phyloP scores from a whole-genome alignment of 2,329 filamentous ascomycete genomes.

The Colletotrichum eleusines region DNA sequence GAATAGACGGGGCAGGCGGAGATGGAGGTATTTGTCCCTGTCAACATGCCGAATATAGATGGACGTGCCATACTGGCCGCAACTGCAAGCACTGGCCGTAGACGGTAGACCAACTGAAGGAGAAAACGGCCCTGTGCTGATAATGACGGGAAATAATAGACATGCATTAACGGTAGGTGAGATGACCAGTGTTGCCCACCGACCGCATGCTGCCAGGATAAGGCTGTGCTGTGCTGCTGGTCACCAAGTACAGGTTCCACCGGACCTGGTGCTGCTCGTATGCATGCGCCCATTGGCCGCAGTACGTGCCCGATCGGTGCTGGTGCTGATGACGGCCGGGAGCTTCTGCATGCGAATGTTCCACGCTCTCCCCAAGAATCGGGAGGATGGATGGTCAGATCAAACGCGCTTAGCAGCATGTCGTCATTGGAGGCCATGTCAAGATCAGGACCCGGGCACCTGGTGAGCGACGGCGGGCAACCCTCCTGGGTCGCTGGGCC shows the following conservation, averaged over 20 bases:
- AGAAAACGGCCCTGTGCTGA: constrained; percentile 27
- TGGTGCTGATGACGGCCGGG: constrained; percentile 37
- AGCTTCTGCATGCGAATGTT: constrained; percentile 38
- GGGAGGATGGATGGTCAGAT: constrained; percentile 39
- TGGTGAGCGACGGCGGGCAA: constrained; percentile 29
- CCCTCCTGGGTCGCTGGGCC: constrained; percentile 17
- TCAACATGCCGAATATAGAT: constrained; percentile 40
- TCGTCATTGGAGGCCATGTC: constrained; percentile 38
- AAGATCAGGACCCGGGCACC: constrained; percentile 34
- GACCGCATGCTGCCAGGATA: constrained; percentile 18
- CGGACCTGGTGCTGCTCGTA: constrained; percentile 21
- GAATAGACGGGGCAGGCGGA: constrained; percentile 4
- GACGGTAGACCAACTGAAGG: constrained; percentile 13
- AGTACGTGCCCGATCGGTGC: constrained; percentile 38
- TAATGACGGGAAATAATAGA: constrained; percentile 33
- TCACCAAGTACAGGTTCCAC: constrained; percentile 32
- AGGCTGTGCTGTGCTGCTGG: constrained; percentile 42
- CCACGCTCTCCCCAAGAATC: constrained; percentile 37
- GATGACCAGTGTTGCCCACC: constrained; percentile 5
- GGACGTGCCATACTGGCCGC: background rate
- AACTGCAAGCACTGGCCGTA: constrained; percentile 6
- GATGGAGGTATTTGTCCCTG: constrained; percentile 27
- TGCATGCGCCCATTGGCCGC: constrained; percentile 36
- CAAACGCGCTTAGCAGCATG: constrained; percentile 39
- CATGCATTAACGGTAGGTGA: constrained; percentile 31